Percentiles rank a stretch among this genome's conserved stretches.
These are phyloP conservation scores for Albatrellus ellisii DNA, from an alignment of 768 basidiomycete species.

Conservation along the genomic window DNA sequence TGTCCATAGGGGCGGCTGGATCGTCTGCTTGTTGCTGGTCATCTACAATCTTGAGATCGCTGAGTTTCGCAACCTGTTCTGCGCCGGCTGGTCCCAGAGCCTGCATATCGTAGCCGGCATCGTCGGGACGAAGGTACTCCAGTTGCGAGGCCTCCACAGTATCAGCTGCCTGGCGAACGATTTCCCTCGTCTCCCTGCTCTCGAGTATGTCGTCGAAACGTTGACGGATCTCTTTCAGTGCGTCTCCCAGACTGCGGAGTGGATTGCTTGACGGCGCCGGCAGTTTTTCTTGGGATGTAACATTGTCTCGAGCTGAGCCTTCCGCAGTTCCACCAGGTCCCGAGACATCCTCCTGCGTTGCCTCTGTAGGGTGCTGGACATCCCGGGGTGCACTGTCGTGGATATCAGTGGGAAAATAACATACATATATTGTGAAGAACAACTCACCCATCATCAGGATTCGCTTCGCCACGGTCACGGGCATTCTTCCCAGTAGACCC, in stretches of 20 bases:
- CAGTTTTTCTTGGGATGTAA: conserved; percentile 19
- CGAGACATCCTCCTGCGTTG: conserved; percentile 2
- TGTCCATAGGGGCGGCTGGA: conserved; percentile 32
- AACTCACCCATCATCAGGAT: neutral
- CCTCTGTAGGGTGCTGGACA: neutral
- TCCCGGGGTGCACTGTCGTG: neutral
- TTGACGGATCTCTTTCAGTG: conserved; percentile 66
- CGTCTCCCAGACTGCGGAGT: conserved; percentile 72
- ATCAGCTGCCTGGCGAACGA: conserved; percentile 24
- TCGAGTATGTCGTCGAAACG: conserved; percentile 75
- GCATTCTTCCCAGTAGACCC: conserved; percentile 4
- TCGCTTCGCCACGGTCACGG: conserved; percentile 4
- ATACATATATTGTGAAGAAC: neutral
- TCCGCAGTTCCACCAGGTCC: conserved; percentile 20
- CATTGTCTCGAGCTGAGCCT: conserved; percentile 33
- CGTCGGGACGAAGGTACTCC: conserved; percentile 67
- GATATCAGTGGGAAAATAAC: neutral
- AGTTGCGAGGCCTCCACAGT: conserved; percentile 33
- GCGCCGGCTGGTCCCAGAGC: conserved; percentile 81
- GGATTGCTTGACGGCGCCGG: conserved; percentile 30
- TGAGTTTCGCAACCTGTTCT: conserved; percentile 70
- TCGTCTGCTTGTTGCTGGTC: conserved; percentile 27
- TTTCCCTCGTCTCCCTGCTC: conserved; percentile 21
- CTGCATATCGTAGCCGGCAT: conserved; percentile 64
- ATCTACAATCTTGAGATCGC: conserved; percentile 69